A percentile compares a stretch with the other conserved stretches of the same genome.
phyloP scores from a whole-genome alignment of 2,329 filamentous ascomycete genomes.

The Aspergillus sp. region DNA sequence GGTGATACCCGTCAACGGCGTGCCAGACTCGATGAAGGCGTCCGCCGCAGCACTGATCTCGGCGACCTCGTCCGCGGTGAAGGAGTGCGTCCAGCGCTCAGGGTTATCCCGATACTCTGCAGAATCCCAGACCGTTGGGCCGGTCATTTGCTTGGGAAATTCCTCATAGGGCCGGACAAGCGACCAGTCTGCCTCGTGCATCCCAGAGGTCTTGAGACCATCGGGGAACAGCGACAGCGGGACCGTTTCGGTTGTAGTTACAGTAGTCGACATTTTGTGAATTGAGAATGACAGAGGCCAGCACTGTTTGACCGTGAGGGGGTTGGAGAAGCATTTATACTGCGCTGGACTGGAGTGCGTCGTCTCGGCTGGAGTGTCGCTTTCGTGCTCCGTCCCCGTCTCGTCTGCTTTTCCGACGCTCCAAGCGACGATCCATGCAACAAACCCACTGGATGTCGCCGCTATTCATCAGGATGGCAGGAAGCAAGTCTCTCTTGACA shows the following conservation, averaged over 20 bases:
- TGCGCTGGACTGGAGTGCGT: too few species aligned
- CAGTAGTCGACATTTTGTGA: background rate
- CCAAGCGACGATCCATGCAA: background rate
- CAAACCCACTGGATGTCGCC: too few species aligned
- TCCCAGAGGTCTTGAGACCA: conserved; percentile 68
- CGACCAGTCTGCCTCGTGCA: conserved; percentile 68
- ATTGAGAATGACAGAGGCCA: too few species aligned
- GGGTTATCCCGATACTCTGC: conserved; percentile 63
- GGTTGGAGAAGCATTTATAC: background rate
- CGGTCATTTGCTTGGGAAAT: conserved; percentile 70
- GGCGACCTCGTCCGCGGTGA: conserved; percentile 64
- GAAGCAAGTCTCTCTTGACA: too few species aligned
- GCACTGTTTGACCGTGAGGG: background rate
- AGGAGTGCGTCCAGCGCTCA: conserved; percentile 71
- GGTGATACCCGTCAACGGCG: conserved; percentile 69
- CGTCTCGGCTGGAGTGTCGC: background rate
- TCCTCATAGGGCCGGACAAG: conserved; percentile 65
- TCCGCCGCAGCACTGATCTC: conserved; percentile 69
- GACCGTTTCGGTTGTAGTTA: background rate
- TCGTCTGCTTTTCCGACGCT: background rate
- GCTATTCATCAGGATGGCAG: too few species aligned
- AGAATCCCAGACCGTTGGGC: conserved; percentile 70
- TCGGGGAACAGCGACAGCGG: conserved; percentile 56
- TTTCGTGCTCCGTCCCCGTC: background rate
- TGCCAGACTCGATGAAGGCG: conserved; percentile 64